Conservation (phyloP, 352 stramenopile genomes). For the Pythium oligandrum region DNA sequence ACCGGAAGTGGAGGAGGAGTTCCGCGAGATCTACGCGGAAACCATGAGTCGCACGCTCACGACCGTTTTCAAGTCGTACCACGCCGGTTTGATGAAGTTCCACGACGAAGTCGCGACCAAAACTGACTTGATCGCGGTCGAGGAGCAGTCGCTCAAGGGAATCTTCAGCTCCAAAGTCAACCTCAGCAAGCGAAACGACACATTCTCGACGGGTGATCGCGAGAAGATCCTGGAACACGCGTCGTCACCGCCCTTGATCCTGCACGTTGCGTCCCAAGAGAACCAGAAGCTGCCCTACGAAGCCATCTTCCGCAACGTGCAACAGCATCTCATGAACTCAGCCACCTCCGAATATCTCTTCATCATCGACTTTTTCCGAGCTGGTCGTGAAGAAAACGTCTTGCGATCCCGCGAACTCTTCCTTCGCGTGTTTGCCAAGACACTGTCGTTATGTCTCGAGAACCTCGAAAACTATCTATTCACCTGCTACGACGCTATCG, state of each 20-base stretch:
- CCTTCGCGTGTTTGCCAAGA: slow-evolving; percentile 94
- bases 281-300: slow-evolving; percentile 94
- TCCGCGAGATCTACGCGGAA: slow-evolving; percentile 95
- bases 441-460: slow-evolving; percentile 94
- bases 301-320: slow-evolving; percentile 93
- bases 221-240: slow-evolving; percentile 87
- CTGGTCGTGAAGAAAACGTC: slow-evolving; percentile 62
- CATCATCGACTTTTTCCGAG: slow-evolving; percentile 91
- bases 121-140: slow-evolving; percentile 93
- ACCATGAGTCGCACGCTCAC: slow-evolving; percentile 96
- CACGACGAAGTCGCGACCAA: slow-evolving; percentile 91
- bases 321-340: slow-evolving; percentile 97
- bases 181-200: slow-evolving; percentile 94
- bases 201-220: slow-evolving; percentile 90
- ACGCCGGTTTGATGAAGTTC: slow-evolving; percentile 92
- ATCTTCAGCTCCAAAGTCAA: slow-evolving; percentile 88
- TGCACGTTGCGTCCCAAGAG: slow-evolving; percentile 94
- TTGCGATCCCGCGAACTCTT: slow-evolving; percentile 89
- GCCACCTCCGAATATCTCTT: slow-evolving; percentile 98
- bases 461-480: slow-evolving; percentile 99
- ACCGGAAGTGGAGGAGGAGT: slow-evolving; percentile 92
- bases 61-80: slow-evolving; percentile 96
- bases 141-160: slow-evolving; percentile 91
- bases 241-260: slow-evolving; percentile 85
- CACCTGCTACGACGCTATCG: slow-evolving; percentile 95